These are phyloP conservation scores for Sphagnum magellanicum DNA, from an alignment of 228 moss, liverwort and hornwort species.

Conservation along the genomic window DNA sequence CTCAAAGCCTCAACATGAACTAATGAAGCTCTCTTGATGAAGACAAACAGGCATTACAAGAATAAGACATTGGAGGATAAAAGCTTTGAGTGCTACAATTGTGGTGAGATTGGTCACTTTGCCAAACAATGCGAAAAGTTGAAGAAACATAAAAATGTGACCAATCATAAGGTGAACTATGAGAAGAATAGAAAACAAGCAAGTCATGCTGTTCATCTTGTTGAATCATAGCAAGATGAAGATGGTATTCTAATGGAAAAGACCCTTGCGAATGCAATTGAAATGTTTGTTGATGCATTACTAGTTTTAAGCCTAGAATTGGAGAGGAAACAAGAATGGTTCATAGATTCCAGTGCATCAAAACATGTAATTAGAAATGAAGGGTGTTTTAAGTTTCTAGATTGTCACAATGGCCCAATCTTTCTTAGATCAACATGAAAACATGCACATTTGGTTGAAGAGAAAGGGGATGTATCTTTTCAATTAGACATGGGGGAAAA, in stretches of 20 bases:
- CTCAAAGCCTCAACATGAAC: background rate
- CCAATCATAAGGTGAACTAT: background rate
- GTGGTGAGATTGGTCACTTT: background rate
- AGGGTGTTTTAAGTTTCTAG: background rate
- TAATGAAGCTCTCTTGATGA: background rate
- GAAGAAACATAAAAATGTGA: background rate
- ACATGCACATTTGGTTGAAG: background rate
- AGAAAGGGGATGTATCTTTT: background rate
- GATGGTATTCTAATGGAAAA: background rate
- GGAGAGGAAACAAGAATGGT: background rate
- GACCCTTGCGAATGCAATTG: background rate
- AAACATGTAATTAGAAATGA: conserved; percentile 1
- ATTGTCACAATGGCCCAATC: background rate
- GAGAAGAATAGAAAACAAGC: background rate
- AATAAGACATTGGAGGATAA: too few species aligned
- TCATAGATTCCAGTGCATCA: background rate
- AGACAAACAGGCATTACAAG: background rate
- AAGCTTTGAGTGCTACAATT: background rate
- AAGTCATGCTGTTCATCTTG: too few species aligned
- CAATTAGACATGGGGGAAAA: background rate
- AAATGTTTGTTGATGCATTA: background rate
- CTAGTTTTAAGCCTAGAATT: too few species aligned
- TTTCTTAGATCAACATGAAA: background rate
- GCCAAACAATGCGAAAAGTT: background rate
- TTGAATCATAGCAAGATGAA: too few species aligned